A percentile compares a stretch with the other conserved stretches of the same genome.
These are phyloP conservation scores for Coniochaeta sp. DNA, from an alignment of 2,329 filamentous ascomycete species.

Conservation along the genomic window DNA sequence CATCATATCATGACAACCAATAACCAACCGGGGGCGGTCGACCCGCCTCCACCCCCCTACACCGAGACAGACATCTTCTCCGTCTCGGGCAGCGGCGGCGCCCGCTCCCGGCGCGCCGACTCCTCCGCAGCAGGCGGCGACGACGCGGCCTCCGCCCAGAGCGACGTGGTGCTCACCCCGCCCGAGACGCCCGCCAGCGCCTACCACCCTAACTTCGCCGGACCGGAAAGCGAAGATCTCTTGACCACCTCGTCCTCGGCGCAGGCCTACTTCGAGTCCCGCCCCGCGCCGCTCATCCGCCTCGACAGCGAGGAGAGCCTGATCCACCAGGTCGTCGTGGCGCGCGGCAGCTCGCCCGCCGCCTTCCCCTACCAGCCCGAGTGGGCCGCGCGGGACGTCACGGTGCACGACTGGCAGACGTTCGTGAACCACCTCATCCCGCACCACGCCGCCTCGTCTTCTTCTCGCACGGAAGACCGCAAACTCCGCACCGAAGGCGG, in stretches of 20 bases:
- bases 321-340: conserved; percentile 26
- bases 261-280: conserved; percentile 39
- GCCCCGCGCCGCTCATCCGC: conserved; percentile 22
- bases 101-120: conserved; percentile 13
- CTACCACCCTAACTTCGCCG: conserved; percentile 29
- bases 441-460: too few relatives aligned
- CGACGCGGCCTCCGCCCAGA: conserved; percentile 11
- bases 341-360: conserved; percentile 26
- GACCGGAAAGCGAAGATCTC: conserved; percentile 18
- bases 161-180: conserved; percentile 33
- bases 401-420: conserved; percentile 48
- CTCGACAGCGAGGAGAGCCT: conserved; percentile 3
- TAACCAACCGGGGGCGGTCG: conserved; percentile 5
- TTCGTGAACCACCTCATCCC: conserved; percentile 52
- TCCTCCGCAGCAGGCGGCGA: conserved; percentile 7
- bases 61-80: conserved; percentile 51
- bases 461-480: conserved; percentile 35
- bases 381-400: conserved; percentile 33
- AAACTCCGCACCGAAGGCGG: conserved; percentile 36
- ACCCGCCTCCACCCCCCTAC: conserved; percentile 48
- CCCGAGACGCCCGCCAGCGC: conserved; percentile 43
- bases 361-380: conserved; percentile 35
- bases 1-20: background rate
- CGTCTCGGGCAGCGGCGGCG: conserved; percentile 23
- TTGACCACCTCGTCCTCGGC: conserved; percentile 23